Evolutionary conservation across 495 filamentous ascomycete genomes (phyloP).

Genomic region (Penicillium longicatenatum): DNA sequence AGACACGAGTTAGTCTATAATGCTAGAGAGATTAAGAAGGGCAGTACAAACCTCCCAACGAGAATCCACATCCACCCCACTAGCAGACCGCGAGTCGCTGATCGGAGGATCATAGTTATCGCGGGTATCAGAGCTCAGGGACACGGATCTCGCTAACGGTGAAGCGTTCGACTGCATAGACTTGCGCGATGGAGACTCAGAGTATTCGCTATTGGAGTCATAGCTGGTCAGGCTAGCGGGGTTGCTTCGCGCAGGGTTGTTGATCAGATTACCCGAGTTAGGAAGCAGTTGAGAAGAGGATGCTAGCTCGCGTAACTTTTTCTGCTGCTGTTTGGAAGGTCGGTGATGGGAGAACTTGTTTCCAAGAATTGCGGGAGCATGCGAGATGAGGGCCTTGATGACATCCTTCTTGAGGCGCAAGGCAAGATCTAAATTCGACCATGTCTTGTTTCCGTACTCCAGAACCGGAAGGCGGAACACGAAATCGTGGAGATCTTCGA

Average conservation of each 20-base stretch:
- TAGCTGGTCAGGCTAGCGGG: constrained; percentile 33
- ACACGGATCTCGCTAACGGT: constrained; percentile 42
- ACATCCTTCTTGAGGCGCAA: constrained; percentile 90
- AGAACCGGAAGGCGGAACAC: constrained; percentile 94
- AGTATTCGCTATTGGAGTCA: constrained; percentile 46
- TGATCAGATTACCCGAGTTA: constrained; percentile 48
- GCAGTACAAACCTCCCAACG: constrained; percentile 42
- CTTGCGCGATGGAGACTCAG: constrained; percentile 39
- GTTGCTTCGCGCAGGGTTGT: constrained; percentile 31
- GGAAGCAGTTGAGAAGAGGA: constrained; percentile 50
- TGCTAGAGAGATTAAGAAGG: neutral
- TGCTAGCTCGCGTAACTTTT: constrained; percentile 77
- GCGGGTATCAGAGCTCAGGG: constrained; percentile 38
- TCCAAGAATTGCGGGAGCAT: constrained; percentile 93
- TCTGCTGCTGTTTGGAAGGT: constrained; percentile 74
- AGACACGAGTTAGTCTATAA: constrained; percentile 20
- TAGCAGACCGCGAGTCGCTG: constrained; percentile 37
- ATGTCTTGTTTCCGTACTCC: constrained; percentile 97
- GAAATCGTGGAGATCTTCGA: constrained; percentile 95
- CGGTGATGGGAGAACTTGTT: constrained; percentile 94
- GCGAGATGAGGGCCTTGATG: constrained; percentile 89
- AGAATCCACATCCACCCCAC: constrained; percentile 46
- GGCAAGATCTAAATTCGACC: constrained; percentile 96
- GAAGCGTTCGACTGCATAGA: constrained; percentile 42
- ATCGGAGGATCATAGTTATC: constrained; percentile 29